Evolutionary conservation across 345 rosid genomes (phyloP), one percentile per base, ranked within the genome.

Genomic region (Trapa incisa): DNA sequence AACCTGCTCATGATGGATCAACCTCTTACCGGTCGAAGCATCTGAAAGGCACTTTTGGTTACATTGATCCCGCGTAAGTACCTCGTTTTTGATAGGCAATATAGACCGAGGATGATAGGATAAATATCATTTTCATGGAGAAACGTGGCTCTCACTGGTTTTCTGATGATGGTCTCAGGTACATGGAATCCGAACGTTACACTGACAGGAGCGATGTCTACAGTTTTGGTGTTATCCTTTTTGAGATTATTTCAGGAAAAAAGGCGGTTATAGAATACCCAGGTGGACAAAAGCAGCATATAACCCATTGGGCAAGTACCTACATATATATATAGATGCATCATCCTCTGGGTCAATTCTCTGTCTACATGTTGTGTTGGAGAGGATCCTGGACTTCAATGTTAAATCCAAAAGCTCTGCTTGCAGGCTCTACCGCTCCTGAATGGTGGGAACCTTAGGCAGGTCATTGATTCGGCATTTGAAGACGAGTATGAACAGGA

Each of bases 31-130:
- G 91, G 62, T 91, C 96, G 1, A 89, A 96, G 78, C 80, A 91
- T 58, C 96, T 95, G 69, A 87, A 97, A 52, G 99, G 99, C 74
- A 95, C 99, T 37, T 86, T 95, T 32, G 99, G 99, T 15, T 95
- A 95, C 69, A 74, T 95, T 67, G 99, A 95, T 78, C 99, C 99
- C 0, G 99, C 87, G 99, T 95, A 86, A 74, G 96, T 37, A 9
- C 6, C 35, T 54, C 29, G 2, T 9, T n/a, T 11, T 35, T 15
- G 54, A 13, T 50, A n/a, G 54, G 4, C 54, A 22, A 14, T 50
- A 22, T 50, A 3, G 16, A 50, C 54, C 22, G n/a, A 50, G 54
- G 22, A 16, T 14, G 3, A 50, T 41, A 41, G 43, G 43, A 41
- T 41, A 22, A 41, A 2, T 41, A 41, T 41, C 43, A 3, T 41